Conservation (phyloP, 371 early-diverging fungal genomes). For the Mucor piriformis region DNA sequence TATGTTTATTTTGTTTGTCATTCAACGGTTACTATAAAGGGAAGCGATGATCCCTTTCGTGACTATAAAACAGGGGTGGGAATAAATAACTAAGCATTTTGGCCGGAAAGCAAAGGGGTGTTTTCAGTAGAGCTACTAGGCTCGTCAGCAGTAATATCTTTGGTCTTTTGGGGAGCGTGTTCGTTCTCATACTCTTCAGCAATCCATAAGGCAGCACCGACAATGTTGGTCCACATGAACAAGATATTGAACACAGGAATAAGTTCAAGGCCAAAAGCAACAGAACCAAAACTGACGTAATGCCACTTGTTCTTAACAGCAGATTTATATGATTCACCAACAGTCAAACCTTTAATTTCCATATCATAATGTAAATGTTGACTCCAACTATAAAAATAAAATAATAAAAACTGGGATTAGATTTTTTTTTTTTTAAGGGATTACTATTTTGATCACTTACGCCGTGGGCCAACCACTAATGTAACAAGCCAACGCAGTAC, state of each 20-base stretch:
- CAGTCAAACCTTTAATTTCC: conserved; percentile 43
- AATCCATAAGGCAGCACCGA: conserved; percentile 71
- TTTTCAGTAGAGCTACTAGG: conserved; percentile 6
- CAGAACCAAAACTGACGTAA: conserved; percentile 55
- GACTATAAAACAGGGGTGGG: too few relatives aligned
- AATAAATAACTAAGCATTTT: not conserved
- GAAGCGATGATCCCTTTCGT: too few relatives aligned
- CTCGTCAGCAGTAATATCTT: conserved; percentile 7
- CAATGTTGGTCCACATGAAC: conserved; percentile 69
- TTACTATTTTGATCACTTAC: conserved; percentile 22
- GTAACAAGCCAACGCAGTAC: conserved; percentile 46
- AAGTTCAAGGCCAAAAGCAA: conserved; percentile 58
- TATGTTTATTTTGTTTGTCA: too few relatives aligned
- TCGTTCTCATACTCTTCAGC: conserved; percentile 46
- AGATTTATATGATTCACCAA: conserved; percentile 30
- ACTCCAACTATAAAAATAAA: conserved; percentile 28
- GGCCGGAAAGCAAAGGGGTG: conserved; percentile 15
- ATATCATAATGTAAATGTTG: conserved; percentile 50
- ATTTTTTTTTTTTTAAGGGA: too few relatives aligned
- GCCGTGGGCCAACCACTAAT: conserved; percentile 47
- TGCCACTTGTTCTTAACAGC: conserved; percentile 29
- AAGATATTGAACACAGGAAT: conserved; percentile 63
- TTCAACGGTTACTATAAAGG: too few relatives aligned
- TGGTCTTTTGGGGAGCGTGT: not conserved
- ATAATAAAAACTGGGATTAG: not conserved